Evolutionary conservation across 768 basidiomycete species (phyloP), one percentile per base, ranked within the genome.

Genomic region (Suillus spraguei): DNA sequence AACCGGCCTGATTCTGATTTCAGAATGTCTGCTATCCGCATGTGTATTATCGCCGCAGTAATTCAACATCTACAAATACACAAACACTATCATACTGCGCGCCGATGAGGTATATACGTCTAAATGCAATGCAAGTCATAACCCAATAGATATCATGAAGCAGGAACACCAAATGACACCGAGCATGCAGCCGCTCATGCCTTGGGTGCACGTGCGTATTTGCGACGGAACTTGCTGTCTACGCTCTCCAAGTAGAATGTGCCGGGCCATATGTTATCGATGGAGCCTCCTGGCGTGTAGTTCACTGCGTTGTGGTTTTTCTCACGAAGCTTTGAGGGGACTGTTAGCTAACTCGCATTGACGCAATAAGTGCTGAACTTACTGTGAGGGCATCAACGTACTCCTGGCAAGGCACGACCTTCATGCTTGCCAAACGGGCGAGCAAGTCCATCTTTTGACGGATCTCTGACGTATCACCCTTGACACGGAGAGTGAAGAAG

Each of bases 181-280:
- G 4, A n/a, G 38, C 8, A 22, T 9, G 14, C 52, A 16, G 20
- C 5, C 14, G 7, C 24, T 66, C 53, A 77, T 32, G 65, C 74
- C 13, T 64, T 65, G 7, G 82, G 80, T 24, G 73, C 77, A 63
- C 84, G 74, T 64, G 82, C 78, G 78, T 99, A 99, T 76, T 91
- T 94, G 74, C 97, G 86, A 70, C 97, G 83, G 86, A 89, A 95
- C 79, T 95, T 95, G 70, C 82, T 80, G 79, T 99, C 97, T 70
- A 97, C 89, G 72, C 82, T 85, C 66, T 90, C 89, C 68, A 99
- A 91, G 84, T 98, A 99, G 82, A 90, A 99, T 22, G 90, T 82
- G 52, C 95, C 95, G 4, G 92, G 89, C 92, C 94, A 95, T 76
- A 99, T 90, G 84, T 97, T 91, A 65, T 95, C 92, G 63, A 95